phyloP scores from a whole-genome alignment of 2,329 filamentous ascomycete species.

The Capronia epimyces region DNA sequence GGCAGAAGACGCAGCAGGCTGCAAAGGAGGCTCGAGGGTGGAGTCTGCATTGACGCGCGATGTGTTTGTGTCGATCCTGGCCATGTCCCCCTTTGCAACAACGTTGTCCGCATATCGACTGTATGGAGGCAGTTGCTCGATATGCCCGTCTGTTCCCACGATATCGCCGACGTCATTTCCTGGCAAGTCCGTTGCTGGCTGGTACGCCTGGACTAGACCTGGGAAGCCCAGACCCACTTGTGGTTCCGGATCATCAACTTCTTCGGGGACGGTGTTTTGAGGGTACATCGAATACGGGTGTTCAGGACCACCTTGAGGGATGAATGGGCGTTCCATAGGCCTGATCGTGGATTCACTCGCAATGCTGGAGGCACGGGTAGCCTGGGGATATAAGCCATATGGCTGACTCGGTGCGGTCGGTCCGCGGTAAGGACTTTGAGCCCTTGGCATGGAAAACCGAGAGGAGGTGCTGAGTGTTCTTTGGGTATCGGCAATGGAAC shows the following conservation, averaged over 20 bases:
- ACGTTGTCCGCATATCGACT: slow-evolving; percentile 79
- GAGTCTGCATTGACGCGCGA: slow-evolving; percentile 9
- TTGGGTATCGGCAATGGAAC: slow-evolving; percentile 34
- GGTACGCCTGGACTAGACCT: slow-evolving; percentile 61
- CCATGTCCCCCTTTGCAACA: slow-evolving; percentile 48
- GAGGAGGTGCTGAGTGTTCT: slow-evolving; percentile 43
- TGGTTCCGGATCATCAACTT: slow-evolving; percentile 40
- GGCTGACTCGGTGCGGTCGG: slow-evolving; percentile 73
- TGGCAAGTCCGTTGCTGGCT: slow-evolving; percentile 60
- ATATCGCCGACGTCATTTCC: slow-evolving; percentile 84
- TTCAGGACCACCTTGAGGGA: slow-evolving; percentile 58
- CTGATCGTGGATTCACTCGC: slow-evolving; percentile 66
- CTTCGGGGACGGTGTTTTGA: slow-evolving; percentile 65
- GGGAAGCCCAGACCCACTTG: slow-evolving; percentile 64
- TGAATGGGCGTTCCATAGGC: slow-evolving; percentile 54
- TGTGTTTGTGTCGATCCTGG: slow-evolving; percentile 16
- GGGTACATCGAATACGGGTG: slow-evolving; percentile 85
- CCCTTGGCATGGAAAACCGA: slow-evolving; percentile 42
- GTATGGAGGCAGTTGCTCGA: slow-evolving; percentile 87
- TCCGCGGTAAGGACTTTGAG: slow-evolving; percentile 62
- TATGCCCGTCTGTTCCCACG: slow-evolving; percentile 80
- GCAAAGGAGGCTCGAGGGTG: slow-evolving; percentile 5
- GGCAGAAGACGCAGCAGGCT: slow-evolving; percentile 11
- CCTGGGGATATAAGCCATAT: slow-evolving; percentile 76
- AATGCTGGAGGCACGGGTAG: slow-evolving; percentile 57